Evolutionary conservation across 495 filamentous ascomycete species (phyloP), one percentile per base, ranked within the genome.

Genomic region (Peziza echinospora): DNA sequence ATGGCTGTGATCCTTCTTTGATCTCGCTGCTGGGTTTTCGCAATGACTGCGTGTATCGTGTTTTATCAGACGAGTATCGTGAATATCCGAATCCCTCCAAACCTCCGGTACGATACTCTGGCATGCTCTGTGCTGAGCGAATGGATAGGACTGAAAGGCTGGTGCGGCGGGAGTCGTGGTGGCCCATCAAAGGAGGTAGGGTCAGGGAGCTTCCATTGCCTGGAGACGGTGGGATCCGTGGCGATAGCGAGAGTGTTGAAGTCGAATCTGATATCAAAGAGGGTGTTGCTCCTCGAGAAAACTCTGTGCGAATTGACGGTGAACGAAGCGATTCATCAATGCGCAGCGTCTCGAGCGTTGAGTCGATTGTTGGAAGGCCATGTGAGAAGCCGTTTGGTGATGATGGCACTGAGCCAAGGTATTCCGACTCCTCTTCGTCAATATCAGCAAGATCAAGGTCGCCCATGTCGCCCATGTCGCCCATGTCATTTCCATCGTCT

Each of bases 251-350:
- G 52, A 69, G 73, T n/a, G 70, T 65, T 0, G 76, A 81, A 53
- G 75, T 71, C 48, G 68, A 70, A 56, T 84, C 79, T 2, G 80
- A 84, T 23, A 82, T 65, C 51, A 84, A 69, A 3, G 78, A 82
- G 22, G 78, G 79, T 1, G 78, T 67, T 24, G 72, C 69, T 30
- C 71, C 63, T 54, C 71, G 61, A 42, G 79, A 77, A n/a, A 60
- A 63, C 21, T 75, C 70, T 1, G 71, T 73, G 50, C 66, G 70
- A 23, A 43, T 19, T 21, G 69, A 67, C n/a, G 81, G 80, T 13
- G 82, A 85, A 10, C 77, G 78, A 55, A 84, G 68, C 21, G 77
- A 71, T 3, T 71, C 68, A 47, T 80, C 77, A 7, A 44, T 26
- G 71, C 64, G 26, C 62, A 64, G 42, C 64, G 67, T 52, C 52